Evolutionary conservation across 1,284 basidiomycete species (phyloP), one percentile per base, ranked within the genome.

Genomic region (Singerocomus inundabilis): DNA sequence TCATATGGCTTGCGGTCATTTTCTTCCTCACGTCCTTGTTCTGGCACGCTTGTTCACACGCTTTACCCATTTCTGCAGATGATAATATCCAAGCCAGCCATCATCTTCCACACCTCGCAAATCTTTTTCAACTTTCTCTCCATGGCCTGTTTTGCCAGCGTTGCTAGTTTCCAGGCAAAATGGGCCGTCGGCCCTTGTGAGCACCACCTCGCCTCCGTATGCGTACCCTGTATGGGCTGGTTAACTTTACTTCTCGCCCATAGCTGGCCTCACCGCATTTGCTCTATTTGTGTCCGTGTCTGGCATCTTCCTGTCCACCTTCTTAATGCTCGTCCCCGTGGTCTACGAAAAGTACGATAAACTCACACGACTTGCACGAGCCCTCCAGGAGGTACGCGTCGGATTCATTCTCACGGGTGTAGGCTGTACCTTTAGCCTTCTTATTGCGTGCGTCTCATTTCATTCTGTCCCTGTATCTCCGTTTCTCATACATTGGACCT

Each of bases 101-200:
- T 91, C 60, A 75, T 90, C 42, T 84, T 85, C 66, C 81, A 88
- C 66, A 68, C 78, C 21, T 81, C 78, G 2, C 85, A 93, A 74
- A 77, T 82, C 48, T 93, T 95, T 75, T 91, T 94, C 80, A 86
- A 88, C 65, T 94, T 95, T 64, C 77, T 95, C 40, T 83, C 89
- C 10, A 87, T 94, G 81, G 88, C 85, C 48, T 93, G 89, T 63
- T 92, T 91, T 62, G 92, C 86, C 5, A 86, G 86, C 56, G 87
- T 92, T 3, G 92, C 92, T 0, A 75, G 77, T 18, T 96, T 95
- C 67, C 93, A 96, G 59, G 84, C 86, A 6, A 86, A 88, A 59
- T 93, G 82, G 81, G 59, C 73, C 16, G 79, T 94, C 35, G 88
- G 88, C 4, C 89, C 91, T 46, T 93, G 92, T 93, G 62, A 62